Evolutionary conservation across 495 filamentous ascomycete species (phyloP).

Genomic region (Pseudoneurospora amorphoporcata): DNA sequence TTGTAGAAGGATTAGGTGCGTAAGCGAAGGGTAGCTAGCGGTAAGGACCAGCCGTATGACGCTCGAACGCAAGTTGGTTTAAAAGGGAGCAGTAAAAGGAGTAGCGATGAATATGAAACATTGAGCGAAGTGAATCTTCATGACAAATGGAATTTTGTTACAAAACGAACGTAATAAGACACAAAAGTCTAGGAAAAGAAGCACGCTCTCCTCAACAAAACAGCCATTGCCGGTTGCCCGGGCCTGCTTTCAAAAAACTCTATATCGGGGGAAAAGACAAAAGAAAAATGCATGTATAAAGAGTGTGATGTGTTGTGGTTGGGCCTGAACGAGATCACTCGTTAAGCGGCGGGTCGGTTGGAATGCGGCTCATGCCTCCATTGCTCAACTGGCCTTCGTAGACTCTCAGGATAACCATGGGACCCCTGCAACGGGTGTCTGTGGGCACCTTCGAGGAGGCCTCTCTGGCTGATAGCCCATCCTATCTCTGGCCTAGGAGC

Average conservation of each 20-base stretch:
- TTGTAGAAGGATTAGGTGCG: not conserved
- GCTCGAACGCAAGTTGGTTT: not conserved
- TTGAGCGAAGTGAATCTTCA: not conserved
- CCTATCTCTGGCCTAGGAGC: constrained; percentile 28
- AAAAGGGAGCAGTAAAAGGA: not conserved
- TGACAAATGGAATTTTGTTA: not conserved
- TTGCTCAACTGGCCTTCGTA: constrained; percentile 10
- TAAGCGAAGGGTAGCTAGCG: not conserved
- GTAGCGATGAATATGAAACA: not conserved
- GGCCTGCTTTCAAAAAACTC: constrained; percentile 16
- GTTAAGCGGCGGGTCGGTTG: not conserved
- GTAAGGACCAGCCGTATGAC: not conserved
- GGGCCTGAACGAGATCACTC: not conserved
- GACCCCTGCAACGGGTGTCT: not conserved
- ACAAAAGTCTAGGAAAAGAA: not conserved
- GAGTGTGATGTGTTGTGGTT: not conserved
- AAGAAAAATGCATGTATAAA: not conserved
- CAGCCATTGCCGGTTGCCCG: constrained; percentile 27
- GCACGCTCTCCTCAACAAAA: not conserved
- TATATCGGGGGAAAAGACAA: constrained; percentile 2
- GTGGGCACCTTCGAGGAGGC: constrained; percentile 15
- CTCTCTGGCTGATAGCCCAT: constrained; percentile 32
- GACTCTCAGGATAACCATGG: constrained; percentile 1
- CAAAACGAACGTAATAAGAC: not conserved
- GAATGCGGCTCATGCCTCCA: not conserved